Evolutionary conservation across 2,329 filamentous ascomycete species (phyloP).

Genomic region (Colletotrichum kahawae): DNA sequence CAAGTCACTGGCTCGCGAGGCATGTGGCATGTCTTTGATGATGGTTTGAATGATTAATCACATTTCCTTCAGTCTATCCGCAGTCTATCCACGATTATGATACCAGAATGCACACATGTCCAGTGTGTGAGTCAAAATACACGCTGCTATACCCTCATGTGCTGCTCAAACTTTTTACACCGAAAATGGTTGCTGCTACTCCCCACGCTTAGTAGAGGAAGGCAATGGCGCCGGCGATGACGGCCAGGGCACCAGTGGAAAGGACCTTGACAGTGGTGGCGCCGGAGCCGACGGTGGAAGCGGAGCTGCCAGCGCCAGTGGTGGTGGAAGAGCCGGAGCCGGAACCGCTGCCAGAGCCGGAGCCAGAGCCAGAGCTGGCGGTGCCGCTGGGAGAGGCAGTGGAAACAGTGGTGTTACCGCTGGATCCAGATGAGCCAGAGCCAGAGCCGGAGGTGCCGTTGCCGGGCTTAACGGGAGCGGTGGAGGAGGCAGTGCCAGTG

Average conservation of each 20-base stretch:
- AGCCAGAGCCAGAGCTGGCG: constrained; percentile 15
- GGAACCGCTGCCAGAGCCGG: constrained; percentile 12
- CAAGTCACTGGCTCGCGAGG: background rate
- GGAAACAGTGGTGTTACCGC: constrained; percentile 23
- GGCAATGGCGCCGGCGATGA: constrained; percentile 20
- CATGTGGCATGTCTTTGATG: background rate
- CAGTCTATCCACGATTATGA: constrained; percentile 21
- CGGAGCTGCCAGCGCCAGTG: background rate
- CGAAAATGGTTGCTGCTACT: background rate
- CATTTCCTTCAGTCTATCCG: constrained; percentile 21
- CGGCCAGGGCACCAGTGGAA: constrained; percentile 23
- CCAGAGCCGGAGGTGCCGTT: constrained; percentile 24
- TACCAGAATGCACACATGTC: constrained; percentile 15
- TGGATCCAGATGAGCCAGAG: constrained; percentile 19
- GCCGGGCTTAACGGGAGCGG: constrained; percentile 16
- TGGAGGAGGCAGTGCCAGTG: constrained; percentile 24
- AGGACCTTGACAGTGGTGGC: constrained; percentile 10
- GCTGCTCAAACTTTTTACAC: constrained; percentile 3
- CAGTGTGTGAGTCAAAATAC: constrained; percentile 12
- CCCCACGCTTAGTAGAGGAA: constrained; percentile 21
- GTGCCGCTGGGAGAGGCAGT: constrained; percentile 19
- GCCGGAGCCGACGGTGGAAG: constrained; percentile 5
- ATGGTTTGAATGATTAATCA: constrained; percentile 9
- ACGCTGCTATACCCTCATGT: background rate
- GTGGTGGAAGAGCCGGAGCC: constrained; percentile 16